A percentile compares a stretch with the other conserved stretches of the same genome.
These are phyloP conservation scores for Leccinum disarticulatum DNA, from an alignment of 768 basidiomycete species.

Conservation along the genomic window DNA sequence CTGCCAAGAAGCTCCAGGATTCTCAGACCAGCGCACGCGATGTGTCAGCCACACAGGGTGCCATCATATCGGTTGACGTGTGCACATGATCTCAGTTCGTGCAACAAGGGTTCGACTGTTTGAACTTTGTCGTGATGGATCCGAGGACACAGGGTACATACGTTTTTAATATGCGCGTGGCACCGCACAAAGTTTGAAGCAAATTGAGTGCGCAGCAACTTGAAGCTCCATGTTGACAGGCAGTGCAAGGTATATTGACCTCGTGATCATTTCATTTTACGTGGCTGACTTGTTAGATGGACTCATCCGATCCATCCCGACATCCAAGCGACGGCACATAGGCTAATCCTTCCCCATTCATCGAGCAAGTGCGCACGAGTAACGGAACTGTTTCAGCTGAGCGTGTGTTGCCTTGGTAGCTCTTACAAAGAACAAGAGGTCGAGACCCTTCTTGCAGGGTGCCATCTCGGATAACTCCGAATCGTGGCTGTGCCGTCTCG, in stretches of 20 bases:
- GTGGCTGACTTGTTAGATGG: not conserved
- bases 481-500: not conserved
- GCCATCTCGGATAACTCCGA: not conserved
- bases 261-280: constrained; percentile 1
- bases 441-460: constrained; percentile 3
- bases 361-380: not conserved
- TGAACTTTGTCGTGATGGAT: constrained; percentile 6
- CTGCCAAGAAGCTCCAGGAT: not conserved
- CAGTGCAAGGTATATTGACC: constrained; percentile 2
- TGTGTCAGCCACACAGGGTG: constrained; percentile 13
- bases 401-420: not conserved
- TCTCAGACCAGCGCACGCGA: not conserved
- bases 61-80: not conserved
- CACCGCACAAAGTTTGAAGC: not conserved
- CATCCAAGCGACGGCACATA: not conserved
- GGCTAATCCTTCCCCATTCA: not conserved
- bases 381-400: not conserved
- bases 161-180: constrained; percentile 3
- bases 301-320: not conserved
- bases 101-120: not conserved
- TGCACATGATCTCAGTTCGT: not conserved
- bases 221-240: not conserved
- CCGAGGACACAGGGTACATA: not conserved
- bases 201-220: not conserved
- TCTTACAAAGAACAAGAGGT: not conserved